phyloP scores from a whole-genome alignment of 441 rosid species.

The Populus hybrid region DNA sequence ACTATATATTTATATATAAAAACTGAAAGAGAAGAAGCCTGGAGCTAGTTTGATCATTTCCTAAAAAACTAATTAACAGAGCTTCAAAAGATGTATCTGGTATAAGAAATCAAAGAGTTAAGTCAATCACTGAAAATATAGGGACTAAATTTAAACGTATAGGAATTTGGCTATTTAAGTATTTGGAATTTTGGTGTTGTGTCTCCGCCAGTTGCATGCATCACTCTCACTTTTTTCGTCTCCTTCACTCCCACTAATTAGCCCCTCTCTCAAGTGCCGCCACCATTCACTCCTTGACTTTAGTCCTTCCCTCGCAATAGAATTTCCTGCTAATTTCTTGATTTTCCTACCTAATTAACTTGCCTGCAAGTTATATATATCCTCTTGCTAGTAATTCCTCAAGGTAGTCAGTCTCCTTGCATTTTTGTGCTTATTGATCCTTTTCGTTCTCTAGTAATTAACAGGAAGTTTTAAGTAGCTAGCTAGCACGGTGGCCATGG shows the following conservation, averaged over 20 bases:
- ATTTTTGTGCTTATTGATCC: not conserved
- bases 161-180: too few species aligned
- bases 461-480: not conserved
- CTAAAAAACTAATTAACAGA: too few species aligned
- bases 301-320: not conserved
- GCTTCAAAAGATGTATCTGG: not conserved
- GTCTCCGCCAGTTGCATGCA: not conserved
- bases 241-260: not conserved
- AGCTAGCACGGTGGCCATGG: conserved; percentile 1
- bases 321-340: not conserved
- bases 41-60: not conserved
- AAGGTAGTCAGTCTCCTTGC: not conserved
- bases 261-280: not conserved
- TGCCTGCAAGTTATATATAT: not conserved
- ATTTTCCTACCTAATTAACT: too few species aligned
- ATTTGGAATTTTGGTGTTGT: too few species aligned
- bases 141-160: not conserved
- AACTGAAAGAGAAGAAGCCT: too few species aligned
- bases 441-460: not conserved
- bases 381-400: not conserved
- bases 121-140: too few species aligned
- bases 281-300: not conserved
- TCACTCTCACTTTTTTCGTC: too few species aligned
- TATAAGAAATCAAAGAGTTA: too few species aligned
- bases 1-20: too few species aligned